phyloP scores from a whole-genome alignment of 2,329 filamentous ascomycete genomes.

The Lojkania enalia region DNA sequence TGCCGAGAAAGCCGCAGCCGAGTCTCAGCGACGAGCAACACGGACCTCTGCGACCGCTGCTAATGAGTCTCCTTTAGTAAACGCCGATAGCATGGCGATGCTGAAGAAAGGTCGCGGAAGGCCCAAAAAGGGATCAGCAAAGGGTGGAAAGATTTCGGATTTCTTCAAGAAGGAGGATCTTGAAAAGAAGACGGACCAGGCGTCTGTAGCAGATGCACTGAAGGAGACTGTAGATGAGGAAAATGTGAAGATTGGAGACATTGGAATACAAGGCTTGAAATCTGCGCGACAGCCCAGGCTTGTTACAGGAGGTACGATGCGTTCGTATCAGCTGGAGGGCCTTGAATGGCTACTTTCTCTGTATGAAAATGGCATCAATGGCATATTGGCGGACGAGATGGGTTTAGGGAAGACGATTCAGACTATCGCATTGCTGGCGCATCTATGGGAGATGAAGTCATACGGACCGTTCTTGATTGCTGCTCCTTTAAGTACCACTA shows the following conservation, averaged over 20 bases:
- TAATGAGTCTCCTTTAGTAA: conserved; percentile 18
- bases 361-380: conserved; percentile 89
- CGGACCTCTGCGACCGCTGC: conserved; percentile 36
- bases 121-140: conserved; percentile 41
- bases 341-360: conserved; percentile 85
- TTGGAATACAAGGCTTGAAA: conserved; percentile 69
- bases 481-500: conserved; percentile 86
- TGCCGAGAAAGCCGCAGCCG: conserved; percentile 52
- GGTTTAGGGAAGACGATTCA: conserved; percentile 91
- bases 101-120: conserved; percentile 41
- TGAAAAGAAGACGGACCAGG: conserved; percentile 55
- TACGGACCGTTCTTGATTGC: conserved; percentile 92
- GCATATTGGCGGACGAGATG: conserved; percentile 94
- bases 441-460: conserved; percentile 81
- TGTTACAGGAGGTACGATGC: conserved; percentile 86
- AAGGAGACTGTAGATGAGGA: conserved; percentile 62
- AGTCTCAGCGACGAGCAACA: conserved; percentile 52
- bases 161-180: conserved; percentile 65
- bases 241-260: conserved; percentile 61
- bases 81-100: conserved; percentile 21
- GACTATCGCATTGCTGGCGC: conserved; percentile 83
- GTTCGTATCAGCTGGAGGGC: conserved; percentile 91
- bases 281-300: conserved; percentile 85
- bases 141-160: conserved; percentile 55
- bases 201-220: conserved; percentile 60